Base-by-base conservation (phyloP, 2,329 filamentous ascomycete species). In the Dactylellina drechsleri region DNA sequence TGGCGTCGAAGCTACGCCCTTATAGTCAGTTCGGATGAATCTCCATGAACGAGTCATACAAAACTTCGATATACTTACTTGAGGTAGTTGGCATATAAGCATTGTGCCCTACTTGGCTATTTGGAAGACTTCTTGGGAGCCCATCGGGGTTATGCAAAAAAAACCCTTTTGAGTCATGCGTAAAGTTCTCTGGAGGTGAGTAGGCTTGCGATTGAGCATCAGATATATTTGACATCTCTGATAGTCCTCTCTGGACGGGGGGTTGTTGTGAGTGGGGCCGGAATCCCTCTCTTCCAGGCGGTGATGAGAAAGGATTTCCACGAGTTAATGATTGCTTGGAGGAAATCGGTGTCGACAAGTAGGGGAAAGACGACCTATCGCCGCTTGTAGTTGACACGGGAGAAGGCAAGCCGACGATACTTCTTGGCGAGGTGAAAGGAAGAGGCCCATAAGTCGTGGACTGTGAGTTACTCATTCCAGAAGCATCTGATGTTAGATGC, bases 221-320 rank as follows among this genome's bases (percentile, higher is more conserved):
- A 6, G 78, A 74, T 23, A 78, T 61, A 64, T 74, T 77, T 20
- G 76, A 53, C 50, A 78, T 66, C 64, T 79, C 78, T 12, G 76
- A 62, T 45, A 79, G 74, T 23, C 68, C 76, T 53, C 78, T 73
- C 28, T 77, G 77, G 18, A 77, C 70, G 66, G 77, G 77, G 23
- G 77, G 75, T 43, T 78, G 76, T 23, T 79, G 78, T 57, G 78
- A 52, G 47, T 70, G 56, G 28, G 62, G 43, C 66, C 72, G 62
- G 74, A 79, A 74, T 31, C 73, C 66, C 77, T 75, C 71, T 2
- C 71, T 57, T 18, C 71, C 76, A 41, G 77, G 77, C 7, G 79
- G 68, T n/a, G 78, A 76, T 16, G 79, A 79, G 64, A 79, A 79
- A 31, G 79, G 79, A 54, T 79, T 79, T 45, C 77, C 78, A 43